These are phyloP conservation scores for Zymoseptoria tritici DNA, from an alignment of 2,329 filamentous ascomycete species.

Conservation along the genomic window DNA sequence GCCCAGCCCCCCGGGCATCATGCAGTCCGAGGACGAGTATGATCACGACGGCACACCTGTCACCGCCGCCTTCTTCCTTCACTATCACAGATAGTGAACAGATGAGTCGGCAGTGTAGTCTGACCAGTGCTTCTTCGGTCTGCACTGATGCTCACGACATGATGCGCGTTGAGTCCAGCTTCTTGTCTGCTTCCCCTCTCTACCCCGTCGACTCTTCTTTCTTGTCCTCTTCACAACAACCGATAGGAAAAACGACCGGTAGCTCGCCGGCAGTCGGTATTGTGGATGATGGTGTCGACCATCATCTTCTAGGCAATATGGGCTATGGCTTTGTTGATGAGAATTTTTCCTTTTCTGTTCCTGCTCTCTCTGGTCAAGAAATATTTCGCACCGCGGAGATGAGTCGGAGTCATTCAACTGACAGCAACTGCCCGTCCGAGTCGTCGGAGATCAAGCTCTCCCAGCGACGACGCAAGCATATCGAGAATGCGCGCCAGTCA, in stretches of 20 bases:
- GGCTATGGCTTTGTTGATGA: conserved; percentile 19
- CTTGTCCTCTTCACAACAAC: conserved; percentile 14
- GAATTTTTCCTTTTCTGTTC: conserved; percentile 21
- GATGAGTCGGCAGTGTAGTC: conserved; percentile 43
- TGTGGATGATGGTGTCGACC: conserved; percentile 16
- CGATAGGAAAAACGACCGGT: conserved; percentile 16
- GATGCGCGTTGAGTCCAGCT: conserved; percentile 38
- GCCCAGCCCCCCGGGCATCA: conserved; percentile 12
- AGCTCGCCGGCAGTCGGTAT: conserved; percentile 20
- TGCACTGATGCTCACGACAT: conserved; percentile 37
- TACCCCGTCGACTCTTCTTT: conserved; percentile 21
- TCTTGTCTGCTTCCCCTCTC: conserved; percentile 24
- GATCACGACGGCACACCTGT: conserved; percentile 24
- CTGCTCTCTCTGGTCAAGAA: conserved; percentile 13
- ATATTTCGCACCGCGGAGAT: conserved; percentile 14
- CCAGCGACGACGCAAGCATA: conserved; percentile 25
- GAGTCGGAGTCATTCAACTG: conserved; percentile 17
- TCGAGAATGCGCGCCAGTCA: conserved; percentile 22
- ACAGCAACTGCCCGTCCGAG: conserved; percentile 9
- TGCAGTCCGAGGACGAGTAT: conserved; percentile 24
- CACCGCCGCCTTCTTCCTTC: conserved; percentile 14
- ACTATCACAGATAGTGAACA: conserved; percentile 20
- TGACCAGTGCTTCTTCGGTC: conserved; percentile 27
- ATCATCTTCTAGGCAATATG: conserved; percentile 20
- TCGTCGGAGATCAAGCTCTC: conserved; percentile 17